Evolutionary conservation across 805 yeast species (phyloP), one percentile per base, ranked within the genome.

Genomic region (Yarrowia alimentaria): DNA sequence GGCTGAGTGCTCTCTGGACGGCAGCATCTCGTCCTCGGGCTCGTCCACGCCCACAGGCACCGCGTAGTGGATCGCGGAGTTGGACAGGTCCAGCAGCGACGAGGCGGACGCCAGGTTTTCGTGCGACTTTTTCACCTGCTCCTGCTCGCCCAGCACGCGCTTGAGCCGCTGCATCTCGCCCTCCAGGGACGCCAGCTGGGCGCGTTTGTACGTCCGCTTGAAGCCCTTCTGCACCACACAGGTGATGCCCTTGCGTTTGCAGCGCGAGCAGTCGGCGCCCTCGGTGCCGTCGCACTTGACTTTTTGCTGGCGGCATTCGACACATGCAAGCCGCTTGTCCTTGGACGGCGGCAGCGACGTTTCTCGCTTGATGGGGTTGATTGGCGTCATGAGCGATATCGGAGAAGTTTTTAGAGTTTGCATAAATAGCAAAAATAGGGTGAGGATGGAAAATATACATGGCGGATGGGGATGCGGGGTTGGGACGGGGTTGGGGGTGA

Each of bases 251-350:
- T 86, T 79, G 63, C 83, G 85, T 8, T 69, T 61, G 64, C 99
- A 93, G 55, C 96, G 72, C 0, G 91, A 72, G 60, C 99, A 93
- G 1, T 96, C 85, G 7, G 71, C 71, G 45, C 71, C 73, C 53
- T 79, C 89, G 56, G 74, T 78, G 10, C 96, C 94, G 67, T 90
- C 95, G 68, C 97, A 90, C 60, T 81, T 79, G 26, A 89, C 83
- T 60, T 93, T 93, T 64, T 91, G 99, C 66, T 93, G 98, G 11
- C 98, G 78, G 64, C 99, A 93, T 61, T 91, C 96, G 1, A 87
- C 88, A 70, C 99, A 93, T 0, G 98, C 98, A 63, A 89, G 79
- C 52, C 80, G 73, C 63, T 81, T 83, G 33, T 40, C 47, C 47
- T 28, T 40, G 19, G 32, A 20, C 25, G 5, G 33, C 25, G 24